These are phyloP conservation scores for Rhodotorula paludigena DNA, from an alignment of 768 basidiomycete genomes.

Conservation along the genomic window DNA sequence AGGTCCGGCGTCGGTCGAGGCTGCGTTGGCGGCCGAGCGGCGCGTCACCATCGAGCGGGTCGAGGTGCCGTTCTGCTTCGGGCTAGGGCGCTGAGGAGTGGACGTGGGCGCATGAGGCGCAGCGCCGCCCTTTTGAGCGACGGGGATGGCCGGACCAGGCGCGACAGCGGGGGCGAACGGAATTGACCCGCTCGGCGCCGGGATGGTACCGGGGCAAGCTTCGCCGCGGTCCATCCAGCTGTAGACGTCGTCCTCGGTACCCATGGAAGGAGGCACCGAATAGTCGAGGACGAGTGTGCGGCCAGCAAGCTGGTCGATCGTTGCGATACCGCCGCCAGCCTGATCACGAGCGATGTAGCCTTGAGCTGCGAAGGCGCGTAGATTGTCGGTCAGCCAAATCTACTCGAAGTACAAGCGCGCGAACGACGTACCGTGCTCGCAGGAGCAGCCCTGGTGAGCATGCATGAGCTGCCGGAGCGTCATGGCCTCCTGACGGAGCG, in stretches of 20 bases:
- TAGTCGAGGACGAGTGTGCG: slow-evolving; percentile 34
- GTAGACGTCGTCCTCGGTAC: slow-evolving; percentile 33
- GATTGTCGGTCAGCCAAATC: not conserved
- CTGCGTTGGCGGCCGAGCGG: not conserved
- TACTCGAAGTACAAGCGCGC: too few relatives aligned
- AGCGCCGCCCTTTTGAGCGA: not conserved
- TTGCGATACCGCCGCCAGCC: slow-evolving; percentile 28
- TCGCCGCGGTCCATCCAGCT: slow-evolving; percentile 20
- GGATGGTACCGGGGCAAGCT: not conserved
- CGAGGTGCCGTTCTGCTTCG: too few relatives aligned
- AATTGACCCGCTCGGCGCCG: not conserved
- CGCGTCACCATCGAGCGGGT: not conserved
- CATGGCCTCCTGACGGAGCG: slow-evolving; percentile 30
- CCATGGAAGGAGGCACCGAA: slow-evolving; percentile 23
- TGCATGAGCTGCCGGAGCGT: slow-evolving; percentile 29
- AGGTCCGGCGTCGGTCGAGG: not conserved
- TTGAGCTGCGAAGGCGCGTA: slow-evolving; percentile 2
- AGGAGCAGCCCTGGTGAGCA: slow-evolving; percentile 24
- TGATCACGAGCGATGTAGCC: slow-evolving; percentile 35
- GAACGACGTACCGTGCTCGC: slow-evolving; percentile 27
- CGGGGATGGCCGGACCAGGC: not conserved
- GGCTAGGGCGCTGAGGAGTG: not conserved
- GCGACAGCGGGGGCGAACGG: too few relatives aligned
- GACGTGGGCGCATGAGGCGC: not conserved
- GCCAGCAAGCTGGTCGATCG: slow-evolving; percentile 35